These are phyloP conservation scores for Hamamelis virginiana DNA, from an alignment of 164 flowering plant genomes.

Conservation along the genomic window DNA sequence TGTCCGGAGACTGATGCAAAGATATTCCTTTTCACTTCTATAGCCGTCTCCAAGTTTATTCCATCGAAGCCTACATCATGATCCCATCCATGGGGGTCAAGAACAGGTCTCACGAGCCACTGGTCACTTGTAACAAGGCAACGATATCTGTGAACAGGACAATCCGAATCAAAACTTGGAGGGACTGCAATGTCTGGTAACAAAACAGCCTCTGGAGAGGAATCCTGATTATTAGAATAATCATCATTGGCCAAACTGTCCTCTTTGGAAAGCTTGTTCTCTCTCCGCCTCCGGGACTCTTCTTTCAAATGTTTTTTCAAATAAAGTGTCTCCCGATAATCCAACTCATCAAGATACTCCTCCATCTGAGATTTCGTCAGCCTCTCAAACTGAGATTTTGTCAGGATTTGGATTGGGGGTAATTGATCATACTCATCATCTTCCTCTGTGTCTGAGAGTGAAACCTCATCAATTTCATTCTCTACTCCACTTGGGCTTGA, in stretches of 20 bases:
- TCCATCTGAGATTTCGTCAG: slow-evolving; percentile 62
- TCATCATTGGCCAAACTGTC: slow-evolving; percentile 27
- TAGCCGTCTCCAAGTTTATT: slow-evolving; percentile 66
- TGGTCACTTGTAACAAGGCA: slow-evolving; percentile 61
- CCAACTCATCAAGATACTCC: slow-evolving; percentile 88
- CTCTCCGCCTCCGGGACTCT: slow-evolving; percentile 41
- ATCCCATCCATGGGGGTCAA: slow-evolving; percentile 96
- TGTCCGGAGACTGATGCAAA: slow-evolving; percentile 65
- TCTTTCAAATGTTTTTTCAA: slow-evolving; percentile 81
- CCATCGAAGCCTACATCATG: slow-evolving; percentile 98
- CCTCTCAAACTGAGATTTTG: slow-evolving; percentile 65
- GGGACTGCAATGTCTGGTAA: slow-evolving; percentile 85
- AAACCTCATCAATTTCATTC: slow-evolving; percentile 44
- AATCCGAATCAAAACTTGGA: slow-evolving; percentile 75
- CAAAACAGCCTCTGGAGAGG: slow-evolving; percentile 50
- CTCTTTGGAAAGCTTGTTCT: slow-evolving; percentile 28
- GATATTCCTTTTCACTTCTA: slow-evolving; percentile 40
- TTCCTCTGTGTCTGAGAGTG: slow-evolving; percentile 40
- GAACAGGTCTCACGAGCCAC: slow-evolving; percentile 81
- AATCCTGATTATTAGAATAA: slow-evolving; percentile 33
- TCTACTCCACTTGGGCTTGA: slow-evolving; percentile 29
- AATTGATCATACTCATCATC: slow-evolving; percentile 90
- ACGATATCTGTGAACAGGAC: slow-evolving; percentile 74
- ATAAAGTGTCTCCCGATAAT: slow-evolving; percentile 85
- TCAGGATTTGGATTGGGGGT: slow-evolving; percentile 80